Conservation (phyloP, 2,329 filamentous ascomycete genomes). For the Pseudophaeomoniella oleicola region DNA sequence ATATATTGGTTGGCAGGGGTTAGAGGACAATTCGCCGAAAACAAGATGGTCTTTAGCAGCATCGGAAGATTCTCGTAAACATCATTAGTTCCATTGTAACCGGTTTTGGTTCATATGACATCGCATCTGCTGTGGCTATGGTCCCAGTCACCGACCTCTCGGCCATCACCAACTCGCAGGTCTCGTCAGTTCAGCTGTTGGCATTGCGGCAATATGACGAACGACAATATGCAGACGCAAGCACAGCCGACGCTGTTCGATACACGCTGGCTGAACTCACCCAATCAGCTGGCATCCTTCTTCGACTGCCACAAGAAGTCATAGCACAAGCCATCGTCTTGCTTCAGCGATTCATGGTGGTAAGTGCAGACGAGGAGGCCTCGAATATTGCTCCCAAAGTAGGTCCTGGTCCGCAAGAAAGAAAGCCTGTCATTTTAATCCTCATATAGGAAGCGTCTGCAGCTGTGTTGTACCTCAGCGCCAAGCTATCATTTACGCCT, state of each 20-base stretch:
- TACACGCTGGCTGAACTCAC: conserved; percentile 30
- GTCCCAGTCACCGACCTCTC: conserved; percentile 2
- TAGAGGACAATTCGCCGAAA: too few species aligned
- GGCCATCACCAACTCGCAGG: conserved; percentile 27
- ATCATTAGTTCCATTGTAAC: too few species aligned
- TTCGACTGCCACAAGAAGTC: conserved; percentile 72
- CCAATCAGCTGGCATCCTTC: conserved; percentile 44
- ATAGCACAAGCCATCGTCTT: conserved; percentile 75
- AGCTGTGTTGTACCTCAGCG: conserved; percentile 62
- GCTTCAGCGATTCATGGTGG: conserved; percentile 66
- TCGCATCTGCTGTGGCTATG: conserved; percentile 6
- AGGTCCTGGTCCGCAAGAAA: background rate
- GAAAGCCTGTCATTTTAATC: background rate
- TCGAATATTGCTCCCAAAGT: conserved; percentile 28
- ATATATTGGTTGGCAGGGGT: too few species aligned
- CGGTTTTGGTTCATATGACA: too few species aligned
- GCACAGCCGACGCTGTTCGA: conserved; percentile 27
- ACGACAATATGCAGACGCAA: conserved; percentile 21
- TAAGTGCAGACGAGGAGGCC: conserved; percentile 28
- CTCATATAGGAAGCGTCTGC: conserved; percentile 60
- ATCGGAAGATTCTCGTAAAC: too few species aligned
- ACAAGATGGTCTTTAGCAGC: too few species aligned
- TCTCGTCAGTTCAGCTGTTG: conserved; percentile 28
- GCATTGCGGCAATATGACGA: conserved; percentile 29
- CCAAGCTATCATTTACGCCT: conserved; percentile 68